These are phyloP conservation scores for Agarophyton chilense DNA, from an alignment of 23 red algal genomes.

Conservation along the genomic window DNA sequence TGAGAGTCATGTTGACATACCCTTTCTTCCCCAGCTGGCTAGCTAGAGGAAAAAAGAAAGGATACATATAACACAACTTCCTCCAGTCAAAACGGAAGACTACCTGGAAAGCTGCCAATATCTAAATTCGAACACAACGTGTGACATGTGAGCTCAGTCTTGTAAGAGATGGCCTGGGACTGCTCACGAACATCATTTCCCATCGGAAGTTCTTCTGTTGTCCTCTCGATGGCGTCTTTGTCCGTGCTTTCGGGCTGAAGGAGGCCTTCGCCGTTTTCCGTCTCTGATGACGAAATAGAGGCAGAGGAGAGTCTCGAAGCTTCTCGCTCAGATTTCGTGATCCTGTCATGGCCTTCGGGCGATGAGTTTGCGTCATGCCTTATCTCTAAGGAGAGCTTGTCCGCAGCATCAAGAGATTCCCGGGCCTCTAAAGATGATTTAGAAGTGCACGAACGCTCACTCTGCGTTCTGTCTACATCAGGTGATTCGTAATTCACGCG, in stretches of 20 bases:
- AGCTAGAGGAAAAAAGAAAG: too few species aligned
- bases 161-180: neutral
- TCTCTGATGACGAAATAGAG: neutral
- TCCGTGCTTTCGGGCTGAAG: too few species aligned
- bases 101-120: neutral
- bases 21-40: too few species aligned
- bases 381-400: neutral
- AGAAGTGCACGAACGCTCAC: neutral
- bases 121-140: slow-evolving; percentile 6
- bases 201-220: neutral
- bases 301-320: neutral
- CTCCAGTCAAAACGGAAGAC: slow-evolving; percentile 5
- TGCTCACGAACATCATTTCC: neutral
- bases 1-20: too few species aligned
- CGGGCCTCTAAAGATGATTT: neutral
- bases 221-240: neutral
- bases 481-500: neutral
- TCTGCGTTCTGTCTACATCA: neutral
- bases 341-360: neutral
- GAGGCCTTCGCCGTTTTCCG: neutral
- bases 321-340: neutral
- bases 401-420: neutral
- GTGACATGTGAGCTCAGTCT: neutral
- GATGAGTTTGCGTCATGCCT: neutral
- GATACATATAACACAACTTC: too few species aligned